Evolutionary conservation across 306 rosid species (phyloP).

Genomic region (Rosa persica): DNA sequence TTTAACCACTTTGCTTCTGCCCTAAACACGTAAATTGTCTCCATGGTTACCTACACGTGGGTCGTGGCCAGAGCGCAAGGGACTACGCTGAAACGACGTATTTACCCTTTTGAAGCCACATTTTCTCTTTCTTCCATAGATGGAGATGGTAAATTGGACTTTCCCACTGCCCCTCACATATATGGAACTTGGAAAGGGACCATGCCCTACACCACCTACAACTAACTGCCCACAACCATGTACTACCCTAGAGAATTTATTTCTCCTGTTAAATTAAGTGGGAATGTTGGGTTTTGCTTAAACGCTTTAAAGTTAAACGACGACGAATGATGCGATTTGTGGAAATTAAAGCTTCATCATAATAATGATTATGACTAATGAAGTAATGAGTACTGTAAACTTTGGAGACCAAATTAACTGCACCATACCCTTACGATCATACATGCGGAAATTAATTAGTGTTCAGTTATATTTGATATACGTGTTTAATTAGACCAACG

Average conservation of each 20-base stretch:
- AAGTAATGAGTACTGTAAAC: background rate
- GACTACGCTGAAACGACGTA: constrained; percentile 35
- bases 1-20: constrained; percentile 6
- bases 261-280: constrained; percentile 14
- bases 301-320: constrained; percentile 17
- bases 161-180: constrained; percentile 19
- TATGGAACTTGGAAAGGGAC: constrained; percentile 22
- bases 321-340: constrained; percentile 50
- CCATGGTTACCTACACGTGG: constrained; percentile 9
- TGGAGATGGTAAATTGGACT: constrained; percentile 33
- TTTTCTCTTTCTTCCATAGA: background rate
- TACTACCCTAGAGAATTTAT: constrained; percentile 16
- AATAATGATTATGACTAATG: background rate
- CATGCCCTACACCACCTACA: constrained; percentile 20
- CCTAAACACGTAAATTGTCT: background rate
- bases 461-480: background rate
- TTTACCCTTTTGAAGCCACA: constrained; percentile 21
- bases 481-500: background rate
- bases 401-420: background rate
- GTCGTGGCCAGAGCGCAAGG: constrained; percentile 9
- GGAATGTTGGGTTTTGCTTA: constrained; percentile 32
- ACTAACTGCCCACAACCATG: constrained; percentile 28
- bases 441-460: too few species aligned
- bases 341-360: constrained; percentile 42
- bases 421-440: too few species aligned